Evolutionary conservation across 2,329 filamentous ascomycete genomes (phyloP), one percentile per base, ranked within the genome.

Genomic region (Onygena corvina): DNA sequence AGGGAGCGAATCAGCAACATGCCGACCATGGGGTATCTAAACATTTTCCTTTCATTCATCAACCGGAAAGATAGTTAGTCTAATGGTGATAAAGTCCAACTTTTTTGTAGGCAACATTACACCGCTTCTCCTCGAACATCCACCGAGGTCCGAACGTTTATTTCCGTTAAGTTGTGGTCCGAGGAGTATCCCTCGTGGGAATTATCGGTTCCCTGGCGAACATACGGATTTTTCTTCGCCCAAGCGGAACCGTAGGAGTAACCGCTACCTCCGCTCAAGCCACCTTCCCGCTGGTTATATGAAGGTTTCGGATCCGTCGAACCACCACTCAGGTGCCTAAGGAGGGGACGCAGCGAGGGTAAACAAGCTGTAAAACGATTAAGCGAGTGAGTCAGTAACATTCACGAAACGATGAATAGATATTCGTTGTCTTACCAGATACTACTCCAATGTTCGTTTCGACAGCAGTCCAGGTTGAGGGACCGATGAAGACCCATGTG

Each of bases 171-270:
- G 23, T 46, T 45, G 9, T 30, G 42, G 23, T 31, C 42, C 4
- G 25, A 46, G 14, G 25, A 9, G 18, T 31, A 46, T 4, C 29
- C 42, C 6, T 29, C 29, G 2, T 14, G 18, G 11, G 27, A 21
- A n/a, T 33, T 35, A n/a, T 47, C 29, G 12, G 46, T 47, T 14
- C 20, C 31, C 1, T 47, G 29, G 16, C 21, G 46, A 21, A 2
- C 9, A 25, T 36, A 36, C 4, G 46, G 18, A 7, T 25, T 46
- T 29, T 50, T 46, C 9, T 35, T 53, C 69, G 61, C 55, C 68
- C 46, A 46, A 2, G 42, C 42, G 20, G 42, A 46, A 4, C 42
- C 42, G 16, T 46, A 31, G 25, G 42, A 46, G 18, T 46, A 46
- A 12, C 42, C 29, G 18, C 42, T 46, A 12, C 42, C 42, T 20